Evolutionary conservation across 768 basidiomycete species (phyloP).

Genomic region (Coprinellus aureogranulatus): DNA sequence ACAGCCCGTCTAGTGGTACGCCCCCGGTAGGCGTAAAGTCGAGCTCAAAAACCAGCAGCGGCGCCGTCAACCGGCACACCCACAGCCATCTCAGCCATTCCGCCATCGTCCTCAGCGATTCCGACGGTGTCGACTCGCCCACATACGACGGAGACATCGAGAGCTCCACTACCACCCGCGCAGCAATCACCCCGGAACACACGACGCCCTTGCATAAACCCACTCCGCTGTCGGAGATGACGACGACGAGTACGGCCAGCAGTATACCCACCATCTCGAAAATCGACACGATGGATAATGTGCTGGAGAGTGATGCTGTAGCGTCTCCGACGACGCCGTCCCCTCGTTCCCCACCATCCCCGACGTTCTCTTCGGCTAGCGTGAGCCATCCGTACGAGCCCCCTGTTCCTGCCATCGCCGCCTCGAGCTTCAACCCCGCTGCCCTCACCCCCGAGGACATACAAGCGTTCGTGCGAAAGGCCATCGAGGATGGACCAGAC

Average conservation of each 20-base stretch:
- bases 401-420: conserved; percentile 35
- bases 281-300: not conserved
- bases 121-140: conserved; percentile 77
- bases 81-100: conserved; percentile 21
- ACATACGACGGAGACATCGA: conserved; percentile 92
- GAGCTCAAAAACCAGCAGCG: not conserved
- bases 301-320: conserved; percentile 14
- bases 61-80: conserved; percentile 24
- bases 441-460: conserved; percentile 74
- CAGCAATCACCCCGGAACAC: conserved; percentile 34
- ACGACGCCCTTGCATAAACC: conserved; percentile 47
- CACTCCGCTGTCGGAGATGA: conserved; percentile 48
- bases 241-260: conserved; percentile 9
- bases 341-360: conserved; percentile 3
- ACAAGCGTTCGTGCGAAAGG: conserved; percentile 68
- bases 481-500: conserved; percentile 66
- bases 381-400: conserved; percentile 35
- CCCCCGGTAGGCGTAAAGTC: conserved; percentile 16
- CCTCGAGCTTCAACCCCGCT: conserved; percentile 58
- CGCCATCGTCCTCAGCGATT: conserved; percentile 61
- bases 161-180: conserved; percentile 62
- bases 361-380: conserved; percentile 2
- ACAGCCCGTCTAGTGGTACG: conserved; percentile 17
- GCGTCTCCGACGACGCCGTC: conserved; percentile 28
- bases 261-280: not conserved